Evolutionary conservation across 1,284 basidiomycete genomes (phyloP).

Genomic region (Papiliotrema nemorosa): DNA sequence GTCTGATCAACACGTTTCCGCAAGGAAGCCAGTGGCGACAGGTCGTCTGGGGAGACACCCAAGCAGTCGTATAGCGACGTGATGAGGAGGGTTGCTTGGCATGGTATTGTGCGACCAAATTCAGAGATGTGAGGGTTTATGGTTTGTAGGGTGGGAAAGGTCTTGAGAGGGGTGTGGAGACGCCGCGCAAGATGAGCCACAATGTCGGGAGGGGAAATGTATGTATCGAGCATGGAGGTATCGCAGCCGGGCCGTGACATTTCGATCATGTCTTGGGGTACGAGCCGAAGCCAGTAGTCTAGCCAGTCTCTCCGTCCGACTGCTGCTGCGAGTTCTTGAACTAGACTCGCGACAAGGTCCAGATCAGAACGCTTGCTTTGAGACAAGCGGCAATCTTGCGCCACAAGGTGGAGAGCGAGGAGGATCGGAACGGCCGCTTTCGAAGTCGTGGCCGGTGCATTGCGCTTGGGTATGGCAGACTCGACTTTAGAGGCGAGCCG

Average conservation of each 20-base stretch:
- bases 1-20: slow-evolving; percentile 1
- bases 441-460: too few species aligned
- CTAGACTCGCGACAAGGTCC: slow-evolving; percentile 60
- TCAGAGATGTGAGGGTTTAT: slow-evolving; percentile 47
- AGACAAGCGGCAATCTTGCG: slow-evolving; percentile 55
- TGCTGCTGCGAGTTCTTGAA: slow-evolving; percentile 62
- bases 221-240: slow-evolving; percentile 29
- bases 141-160: slow-evolving; percentile 28
- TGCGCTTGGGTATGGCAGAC: too few species aligned
- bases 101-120: slow-evolving; percentile 18
- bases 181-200: slow-evolving; percentile 39
- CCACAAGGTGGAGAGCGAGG: slow-evolving; percentile 70
- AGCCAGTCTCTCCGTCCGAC: slow-evolving; percentile 72
- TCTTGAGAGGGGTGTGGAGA: slow-evolving; percentile 15
- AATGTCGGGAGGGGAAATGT: slow-evolving; percentile 48
- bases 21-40: too few species aligned
- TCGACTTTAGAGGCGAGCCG: not conserved
- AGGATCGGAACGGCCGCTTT: slow-evolving; percentile 39
- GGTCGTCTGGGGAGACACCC: not conserved
- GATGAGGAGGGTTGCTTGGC: slow-evolving; percentile 20
- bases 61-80: slow-evolving; percentile 23
- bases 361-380: slow-evolving; percentile 55
- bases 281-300: slow-evolving; percentile 79
- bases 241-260: slow-evolving; percentile 9
- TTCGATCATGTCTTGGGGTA: slow-evolving; percentile 52